Evolutionary conservation across 805 yeast species (phyloP), one percentile per base, ranked within the genome.

Genomic region (Teunomyces barrocoloradensis): DNA sequence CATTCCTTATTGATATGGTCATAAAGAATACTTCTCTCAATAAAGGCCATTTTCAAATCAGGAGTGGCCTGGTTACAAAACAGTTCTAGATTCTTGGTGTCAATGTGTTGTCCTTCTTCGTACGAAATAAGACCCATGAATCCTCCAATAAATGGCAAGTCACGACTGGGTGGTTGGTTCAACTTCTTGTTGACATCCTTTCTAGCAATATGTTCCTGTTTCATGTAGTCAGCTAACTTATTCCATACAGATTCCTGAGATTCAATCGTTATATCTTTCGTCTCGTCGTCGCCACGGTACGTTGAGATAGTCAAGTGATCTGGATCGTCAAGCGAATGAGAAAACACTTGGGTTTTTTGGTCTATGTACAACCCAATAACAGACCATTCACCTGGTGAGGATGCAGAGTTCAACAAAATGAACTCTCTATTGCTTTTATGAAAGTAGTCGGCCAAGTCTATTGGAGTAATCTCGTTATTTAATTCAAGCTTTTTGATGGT

Each of bases 121-220:
- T 94, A 94, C 0, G 96, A 85, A 9, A 94, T 64, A 36, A 85
- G 73, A 4, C 99, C 99, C 46, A 91, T 71, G 28, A 88, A 74
- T 0, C 99, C 99, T n/a, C 99, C 98, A 47, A 82, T 69, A 57
- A 94, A 94, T 1, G 96, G 96, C 15, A 89, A 68, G 0, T 69
- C 66, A 6, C 70, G 54, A 2, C 50, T 23, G 32, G 58, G 61
- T 17, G 50, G 36, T 6, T 48, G 39, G 2, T 56, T 53, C 3
- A 60, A 44, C 15, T 52, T 46, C 5, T 48, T 42, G 13, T 58
- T 50, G n/a, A 77, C 56, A 0, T 54, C 41, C 0, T 51, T 54
- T 45, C 75, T 61, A 2, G 71, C 58, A 39, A 68, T 65, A 34
- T 66, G 63, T 46, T 58, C 56, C 5, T 58, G 47, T 6, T 65